Percentiles rank a stretch among this genome's conserved stretches.
These are phyloP conservation scores for Acer negundo DNA, from an alignment of 345 rosid genomes.

Conservation along the genomic window DNA sequence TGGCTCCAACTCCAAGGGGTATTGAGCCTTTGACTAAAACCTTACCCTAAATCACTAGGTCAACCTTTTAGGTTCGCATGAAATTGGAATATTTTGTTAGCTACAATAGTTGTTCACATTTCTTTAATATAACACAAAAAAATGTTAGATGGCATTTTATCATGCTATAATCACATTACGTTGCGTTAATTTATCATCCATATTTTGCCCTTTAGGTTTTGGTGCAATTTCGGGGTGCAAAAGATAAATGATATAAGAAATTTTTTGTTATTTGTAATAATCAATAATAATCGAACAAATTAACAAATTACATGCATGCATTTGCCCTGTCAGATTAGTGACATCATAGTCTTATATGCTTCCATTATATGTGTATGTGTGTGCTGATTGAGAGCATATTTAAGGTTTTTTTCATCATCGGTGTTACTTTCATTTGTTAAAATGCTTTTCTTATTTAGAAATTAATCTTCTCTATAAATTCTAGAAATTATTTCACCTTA, in stretches of 20 bases:
- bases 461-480: neutral
- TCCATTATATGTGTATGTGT: neutral
- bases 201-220: neutral
- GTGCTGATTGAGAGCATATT: neutral
- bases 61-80: neutral
- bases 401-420: neutral
- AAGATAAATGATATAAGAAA: too few relatives aligned
- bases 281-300: neutral
- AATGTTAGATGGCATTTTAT: neutral
- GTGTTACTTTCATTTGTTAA: neutral
- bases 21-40: neutral
- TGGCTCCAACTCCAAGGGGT: neutral
- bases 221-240: neutral
- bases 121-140: neutral
- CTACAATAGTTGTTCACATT: neutral
- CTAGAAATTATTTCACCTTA: neutral
- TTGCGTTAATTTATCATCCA: neutral
- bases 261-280: neutral
- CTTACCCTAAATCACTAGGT: neutral
- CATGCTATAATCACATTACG: neutral
- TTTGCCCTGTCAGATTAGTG: neutral
- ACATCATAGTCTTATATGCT: neutral
- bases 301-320: neutral
- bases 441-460: neutral
- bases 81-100: neutral